Evolutionary conservation across 2,329 filamentous ascomycete species (phyloP).

Genomic region (Davidsoniella neocaledoniae): DNA sequence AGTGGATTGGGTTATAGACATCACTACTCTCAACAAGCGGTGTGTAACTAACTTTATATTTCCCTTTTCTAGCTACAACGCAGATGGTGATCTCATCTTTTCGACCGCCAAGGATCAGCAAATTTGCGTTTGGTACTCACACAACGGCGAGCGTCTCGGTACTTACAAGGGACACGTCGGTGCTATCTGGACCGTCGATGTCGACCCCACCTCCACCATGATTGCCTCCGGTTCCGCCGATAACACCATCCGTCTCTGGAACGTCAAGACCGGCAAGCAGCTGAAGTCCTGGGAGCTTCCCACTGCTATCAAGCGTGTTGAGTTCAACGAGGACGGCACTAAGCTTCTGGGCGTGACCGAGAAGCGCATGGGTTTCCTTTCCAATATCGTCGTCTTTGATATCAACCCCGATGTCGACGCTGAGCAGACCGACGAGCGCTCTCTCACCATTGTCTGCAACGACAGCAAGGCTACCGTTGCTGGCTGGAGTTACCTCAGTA

Average conservation of each 20-base stretch:
- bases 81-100: slow-evolving; percentile 93
- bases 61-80: slow-evolving; percentile 49
- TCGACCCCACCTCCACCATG: slow-evolving; percentile 80
- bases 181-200: slow-evolving; percentile 96
- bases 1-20: neutral
- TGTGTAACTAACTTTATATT: slow-evolving; percentile 10
- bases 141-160: slow-evolving; percentile 94
- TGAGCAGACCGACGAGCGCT: slow-evolving; percentile 70
- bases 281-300: slow-evolving; percentile 97
- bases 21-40: neutral
- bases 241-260: slow-evolving; percentile 96
- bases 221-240: slow-evolving; percentile 92
- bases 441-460: slow-evolving; percentile 77
- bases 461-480: slow-evolving; percentile 95
- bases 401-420: slow-evolving; percentile 70
- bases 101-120: slow-evolving; percentile 92
- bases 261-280: slow-evolving; percentile 79
- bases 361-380: slow-evolving; percentile 93
- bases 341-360: slow-evolving; percentile 88
- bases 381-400: slow-evolving; percentile 84
- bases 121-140: slow-evolving; percentile 91
- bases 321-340: slow-evolving; percentile 88
- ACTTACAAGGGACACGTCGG: slow-evolving; percentile 95
- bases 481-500: slow-evolving; percentile 84
- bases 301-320: slow-evolving; percentile 92